phyloP scores from a whole-genome alignment of 148 eudicot species.

The Fagopyrum tataricum region DNA sequence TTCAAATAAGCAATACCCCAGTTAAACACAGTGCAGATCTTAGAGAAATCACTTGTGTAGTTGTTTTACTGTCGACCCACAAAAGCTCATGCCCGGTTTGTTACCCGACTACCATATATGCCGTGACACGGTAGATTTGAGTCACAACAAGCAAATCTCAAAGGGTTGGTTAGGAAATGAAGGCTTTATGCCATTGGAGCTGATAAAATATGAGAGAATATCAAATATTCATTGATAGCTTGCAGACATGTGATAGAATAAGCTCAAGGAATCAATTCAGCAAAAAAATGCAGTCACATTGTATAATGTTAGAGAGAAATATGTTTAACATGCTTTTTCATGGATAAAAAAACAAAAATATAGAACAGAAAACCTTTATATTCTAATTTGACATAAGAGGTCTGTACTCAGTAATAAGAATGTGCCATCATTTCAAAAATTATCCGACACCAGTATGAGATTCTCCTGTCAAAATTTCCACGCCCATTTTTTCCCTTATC shows the following conservation, averaged over 20 bases:
- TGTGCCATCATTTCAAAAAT: constrained; percentile 23
- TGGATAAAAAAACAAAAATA: too few species aligned
- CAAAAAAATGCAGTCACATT: too few species aligned
- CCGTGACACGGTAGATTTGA: too few species aligned
- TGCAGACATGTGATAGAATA: too few species aligned
- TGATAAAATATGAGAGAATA: neutral
- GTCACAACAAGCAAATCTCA: too few species aligned
- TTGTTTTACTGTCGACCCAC: neutral
- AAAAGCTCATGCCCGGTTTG: neutral
- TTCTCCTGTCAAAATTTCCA: constrained; percentile 31
- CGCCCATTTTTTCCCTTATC: constrained; percentile 35
- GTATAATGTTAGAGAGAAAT: too few species aligned
- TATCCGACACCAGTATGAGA: constrained; percentile 34
- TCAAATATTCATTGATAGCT: too few species aligned
- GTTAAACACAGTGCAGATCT: neutral
- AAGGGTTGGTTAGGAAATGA: too few species aligned
- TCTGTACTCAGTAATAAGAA: neutral
- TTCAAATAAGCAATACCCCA: neutral
- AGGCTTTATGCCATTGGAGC: too few species aligned
- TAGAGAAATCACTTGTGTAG: neutral
- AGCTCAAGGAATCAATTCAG: too few species aligned
- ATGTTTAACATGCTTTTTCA: too few species aligned
- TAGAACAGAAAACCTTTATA: too few species aligned
- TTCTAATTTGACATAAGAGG: neutral
- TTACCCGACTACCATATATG: neutral